phyloP scores from a whole-genome alignment of 495 filamentous ascomycete species.

The Penicillium maclennaniae region DNA sequence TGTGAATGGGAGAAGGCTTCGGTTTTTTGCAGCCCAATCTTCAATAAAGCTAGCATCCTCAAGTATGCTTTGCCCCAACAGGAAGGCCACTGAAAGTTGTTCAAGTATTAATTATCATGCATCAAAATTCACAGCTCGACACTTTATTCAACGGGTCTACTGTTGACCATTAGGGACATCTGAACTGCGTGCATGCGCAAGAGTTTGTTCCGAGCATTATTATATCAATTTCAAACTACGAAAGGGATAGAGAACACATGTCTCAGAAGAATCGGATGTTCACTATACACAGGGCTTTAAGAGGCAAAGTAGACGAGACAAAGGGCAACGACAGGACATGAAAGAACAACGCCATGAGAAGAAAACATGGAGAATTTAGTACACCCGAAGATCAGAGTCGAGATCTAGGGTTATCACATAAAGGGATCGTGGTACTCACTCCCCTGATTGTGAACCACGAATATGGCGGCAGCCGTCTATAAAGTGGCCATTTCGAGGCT shows the following conservation, averaged over 20 bases:
- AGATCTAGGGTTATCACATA: conserved; percentile 21
- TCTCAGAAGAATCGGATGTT: conserved; percentile 27
- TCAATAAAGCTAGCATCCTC: no score
- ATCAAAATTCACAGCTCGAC: no score
- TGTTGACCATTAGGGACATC: no score
- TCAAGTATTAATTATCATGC: not conserved
- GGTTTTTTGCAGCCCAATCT: no score
- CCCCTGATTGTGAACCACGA: conserved; percentile 15
- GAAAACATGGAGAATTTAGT: conserved; percentile 29
- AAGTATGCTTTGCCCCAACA: no score
- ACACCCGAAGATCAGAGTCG: conserved; percentile 20
- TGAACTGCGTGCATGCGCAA: no score
- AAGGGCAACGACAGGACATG: conserved; percentile 26
- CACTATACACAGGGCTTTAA: conserved; percentile 34
- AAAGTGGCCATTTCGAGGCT: conserved; percentile 20
- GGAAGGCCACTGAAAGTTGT: no score
- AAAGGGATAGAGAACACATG: not conserved
- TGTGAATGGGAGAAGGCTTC: no score
- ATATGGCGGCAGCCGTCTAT: conserved; percentile 21
- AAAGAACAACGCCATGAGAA: conserved; percentile 35
- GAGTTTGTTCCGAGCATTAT: not conserved
- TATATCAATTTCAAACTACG: not conserved
- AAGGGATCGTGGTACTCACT: conserved; percentile 12
- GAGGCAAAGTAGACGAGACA: conserved; percentile 24
- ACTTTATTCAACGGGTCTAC: no score